phyloP scores from a whole-genome alignment of 2,329 filamentous ascomycete genomes.

The Penicillium sp. region DNA sequence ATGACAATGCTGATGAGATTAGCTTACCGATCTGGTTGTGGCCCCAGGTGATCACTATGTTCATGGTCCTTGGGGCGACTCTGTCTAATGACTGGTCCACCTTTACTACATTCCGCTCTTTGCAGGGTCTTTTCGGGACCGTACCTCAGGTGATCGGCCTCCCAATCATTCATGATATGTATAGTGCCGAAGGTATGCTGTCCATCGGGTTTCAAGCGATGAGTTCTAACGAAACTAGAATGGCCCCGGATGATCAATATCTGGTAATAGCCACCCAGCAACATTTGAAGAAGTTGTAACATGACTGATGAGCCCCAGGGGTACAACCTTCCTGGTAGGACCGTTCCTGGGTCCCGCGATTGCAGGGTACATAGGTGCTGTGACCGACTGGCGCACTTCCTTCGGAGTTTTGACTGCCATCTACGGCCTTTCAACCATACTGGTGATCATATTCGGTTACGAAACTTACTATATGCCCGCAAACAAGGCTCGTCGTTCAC shows the following conservation, averaged over 20 bases:
- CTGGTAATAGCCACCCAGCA: conserved; percentile 22
- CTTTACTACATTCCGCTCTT: conserved; percentile 43
- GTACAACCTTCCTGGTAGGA: conserved; percentile 39
- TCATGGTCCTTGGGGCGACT: conserved; percentile 43
- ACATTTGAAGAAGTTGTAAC: not conserved
- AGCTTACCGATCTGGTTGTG: conserved; percentile 47
- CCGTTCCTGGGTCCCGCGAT: conserved; percentile 41
- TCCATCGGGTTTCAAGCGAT: not conserved
- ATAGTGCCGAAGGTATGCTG: conserved; percentile 25
- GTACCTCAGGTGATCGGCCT: conserved; percentile 44
- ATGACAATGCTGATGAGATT: not conserved
- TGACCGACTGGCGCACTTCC: conserved; percentile 33
- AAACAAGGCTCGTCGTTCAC: conserved; percentile 12
- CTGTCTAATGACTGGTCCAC: conserved; percentile 40
- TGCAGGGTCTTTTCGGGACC: conserved; percentile 42
- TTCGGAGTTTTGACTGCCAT: conserved; percentile 39
- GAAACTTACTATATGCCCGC: conserved; percentile 35
- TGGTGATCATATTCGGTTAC: conserved; percentile 36
- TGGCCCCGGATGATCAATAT: conserved; percentile 44
- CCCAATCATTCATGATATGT: conserved; percentile 44
- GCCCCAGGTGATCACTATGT: conserved; percentile 41
- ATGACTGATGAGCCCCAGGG: conserved; percentile 22
- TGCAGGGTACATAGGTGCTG: conserved; percentile 39
- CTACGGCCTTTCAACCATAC: conserved; percentile 36
- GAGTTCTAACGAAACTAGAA: conserved; percentile 19